Evolutionary conservation across 106 monocot species (phyloP).

Genomic region (Dioscorea dumetorum): DNA sequence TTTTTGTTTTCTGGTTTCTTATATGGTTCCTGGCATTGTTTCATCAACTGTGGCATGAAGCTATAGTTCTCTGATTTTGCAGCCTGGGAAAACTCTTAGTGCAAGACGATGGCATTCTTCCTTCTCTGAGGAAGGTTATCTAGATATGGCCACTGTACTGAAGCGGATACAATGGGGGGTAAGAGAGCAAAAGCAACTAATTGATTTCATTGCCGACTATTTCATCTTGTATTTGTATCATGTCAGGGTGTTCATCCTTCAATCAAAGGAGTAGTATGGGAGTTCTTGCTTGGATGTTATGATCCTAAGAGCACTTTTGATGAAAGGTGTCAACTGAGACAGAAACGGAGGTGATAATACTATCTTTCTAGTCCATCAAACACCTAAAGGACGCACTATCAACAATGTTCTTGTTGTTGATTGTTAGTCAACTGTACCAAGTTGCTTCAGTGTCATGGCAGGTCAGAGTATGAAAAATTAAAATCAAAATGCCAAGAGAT

Average conservation of each 20-base stretch:
- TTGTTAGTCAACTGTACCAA: too few relatives aligned
- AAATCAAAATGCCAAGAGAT: slow-evolving; percentile 75
- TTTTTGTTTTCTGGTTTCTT: neutral
- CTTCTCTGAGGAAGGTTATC: slow-evolving; percentile 67
- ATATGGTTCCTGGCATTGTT: neutral
- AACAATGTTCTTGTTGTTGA: too few relatives aligned
- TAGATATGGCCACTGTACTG: slow-evolving; percentile 68
- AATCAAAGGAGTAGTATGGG: slow-evolving; percentile 91
- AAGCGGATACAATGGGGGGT: slow-evolving; percentile 72
- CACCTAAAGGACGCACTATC: too few relatives aligned
- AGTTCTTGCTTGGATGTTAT: slow-evolving; percentile 89
- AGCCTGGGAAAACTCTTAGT: slow-evolving; percentile 79
- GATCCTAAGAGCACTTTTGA: slow-evolving; percentile 84
- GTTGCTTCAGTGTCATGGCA: slow-evolving; percentile 10
- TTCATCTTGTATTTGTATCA: neutral
- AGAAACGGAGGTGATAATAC: slow-evolving; percentile 48
- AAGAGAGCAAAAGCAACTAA: slow-evolving; percentile 2
- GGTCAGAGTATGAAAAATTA: slow-evolving; percentile 49
- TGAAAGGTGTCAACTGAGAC: slow-evolving; percentile 54
- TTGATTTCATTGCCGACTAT: neutral
- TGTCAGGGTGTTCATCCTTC: slow-evolving; percentile 75
- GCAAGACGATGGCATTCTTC: slow-evolving; percentile 67
- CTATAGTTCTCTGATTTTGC: slow-evolving; percentile 8
- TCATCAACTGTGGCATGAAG: neutral
- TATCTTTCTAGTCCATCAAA: too few relatives aligned